Evolutionary conservation across 1,139 yeast species (phyloP).

Genomic region (Kurtzmaniella quercitrusa): DNA sequence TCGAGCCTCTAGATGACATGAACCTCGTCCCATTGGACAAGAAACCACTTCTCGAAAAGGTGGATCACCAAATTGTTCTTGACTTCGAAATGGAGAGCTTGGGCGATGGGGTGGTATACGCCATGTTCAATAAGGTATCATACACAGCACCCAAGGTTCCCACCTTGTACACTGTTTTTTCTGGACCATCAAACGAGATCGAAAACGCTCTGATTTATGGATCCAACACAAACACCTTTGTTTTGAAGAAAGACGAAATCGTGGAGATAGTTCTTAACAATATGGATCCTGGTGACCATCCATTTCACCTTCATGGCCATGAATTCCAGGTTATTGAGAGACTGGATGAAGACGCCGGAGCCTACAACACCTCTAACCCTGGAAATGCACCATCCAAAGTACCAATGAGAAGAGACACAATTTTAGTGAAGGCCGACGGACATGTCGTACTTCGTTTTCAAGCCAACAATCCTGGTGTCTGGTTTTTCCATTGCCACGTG

Average conservation of each 20-base stretch:
- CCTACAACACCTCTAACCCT: slow-evolving; percentile 28
- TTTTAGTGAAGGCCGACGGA: slow-evolving; percentile 62
- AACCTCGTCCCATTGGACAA: slow-evolving; percentile 53
- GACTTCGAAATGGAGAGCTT: slow-evolving; percentile 77
- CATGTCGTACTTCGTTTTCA: slow-evolving; percentile 56
- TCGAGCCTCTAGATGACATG: slow-evolving; percentile 61
- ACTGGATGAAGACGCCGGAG: slow-evolving; percentile 23
- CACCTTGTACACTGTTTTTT: slow-evolving; percentile 66
- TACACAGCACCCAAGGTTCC: slow-evolving; percentile 81
- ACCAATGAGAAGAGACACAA: slow-evolving; percentile 72
- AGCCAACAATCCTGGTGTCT: slow-evolving; percentile 59
- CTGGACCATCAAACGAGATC: slow-evolving; percentile 49
- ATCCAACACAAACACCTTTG: slow-evolving; percentile 67
- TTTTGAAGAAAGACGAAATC: slow-evolving; percentile 64
- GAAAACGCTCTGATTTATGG: slow-evolving; percentile 58
- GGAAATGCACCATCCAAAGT: slow-evolving; percentile 30
- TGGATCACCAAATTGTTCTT: slow-evolving; percentile 62
- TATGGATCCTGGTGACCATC: slow-evolving; percentile 73
- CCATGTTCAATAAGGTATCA: slow-evolving; percentile 83
- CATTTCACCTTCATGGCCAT: slow-evolving; percentile 88
- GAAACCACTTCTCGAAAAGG: slow-evolving; percentile 51
- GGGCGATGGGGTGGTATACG: slow-evolving; percentile 80
- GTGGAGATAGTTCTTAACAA: slow-evolving; percentile 69
- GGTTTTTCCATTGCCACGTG: slow-evolving; percentile 65
- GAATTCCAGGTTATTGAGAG: slow-evolving; percentile 56